phyloP scores from a whole-genome alignment of 257 asterid species.

The Petunia secreta region DNA sequence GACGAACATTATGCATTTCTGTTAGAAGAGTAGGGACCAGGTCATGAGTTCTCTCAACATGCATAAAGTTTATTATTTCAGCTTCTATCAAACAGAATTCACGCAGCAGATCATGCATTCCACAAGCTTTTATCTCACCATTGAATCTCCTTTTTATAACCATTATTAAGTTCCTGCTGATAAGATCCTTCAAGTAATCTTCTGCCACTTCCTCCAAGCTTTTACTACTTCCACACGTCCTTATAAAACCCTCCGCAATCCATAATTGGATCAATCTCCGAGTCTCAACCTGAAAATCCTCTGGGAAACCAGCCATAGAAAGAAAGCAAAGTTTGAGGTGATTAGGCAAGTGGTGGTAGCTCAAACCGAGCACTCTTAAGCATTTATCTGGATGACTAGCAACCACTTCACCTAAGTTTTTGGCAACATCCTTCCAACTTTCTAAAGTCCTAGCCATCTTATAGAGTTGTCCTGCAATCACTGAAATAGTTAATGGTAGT shows the following conservation, averaged over 20 bases:
- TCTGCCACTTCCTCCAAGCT: background rate
- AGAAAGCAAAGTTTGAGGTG: conserved; percentile 25
- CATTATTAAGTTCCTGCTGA: conserved; percentile 7
- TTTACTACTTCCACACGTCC: background rate
- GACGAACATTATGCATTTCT: background rate
- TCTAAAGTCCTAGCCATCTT: background rate
- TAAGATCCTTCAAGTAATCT: conserved; percentile 18
- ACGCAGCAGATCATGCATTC: conserved; percentile 21
- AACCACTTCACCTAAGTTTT: background rate
- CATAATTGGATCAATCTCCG: conserved; percentile 16
- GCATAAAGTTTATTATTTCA: background rate
- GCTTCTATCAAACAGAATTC: conserved; percentile 4
- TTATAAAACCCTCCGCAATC: conserved; percentile 25
- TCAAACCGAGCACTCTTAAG: background rate
- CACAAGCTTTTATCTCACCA: background rate
- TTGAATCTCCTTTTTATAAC: background rate
- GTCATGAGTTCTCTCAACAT: too few species aligned
- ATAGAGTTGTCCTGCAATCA: conserved; percentile 13
- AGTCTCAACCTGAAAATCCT: background rate
- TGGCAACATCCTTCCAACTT: background rate
- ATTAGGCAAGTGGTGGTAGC: conserved; percentile 25
- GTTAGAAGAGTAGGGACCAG: too few species aligned
- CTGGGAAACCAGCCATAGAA: conserved; percentile 8
- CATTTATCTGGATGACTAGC: background rate
- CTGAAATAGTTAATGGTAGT: conserved; percentile 13